Base-by-base conservation (phyloP, 106 monocot genomes). In the Apostasia ramifera region DNA sequence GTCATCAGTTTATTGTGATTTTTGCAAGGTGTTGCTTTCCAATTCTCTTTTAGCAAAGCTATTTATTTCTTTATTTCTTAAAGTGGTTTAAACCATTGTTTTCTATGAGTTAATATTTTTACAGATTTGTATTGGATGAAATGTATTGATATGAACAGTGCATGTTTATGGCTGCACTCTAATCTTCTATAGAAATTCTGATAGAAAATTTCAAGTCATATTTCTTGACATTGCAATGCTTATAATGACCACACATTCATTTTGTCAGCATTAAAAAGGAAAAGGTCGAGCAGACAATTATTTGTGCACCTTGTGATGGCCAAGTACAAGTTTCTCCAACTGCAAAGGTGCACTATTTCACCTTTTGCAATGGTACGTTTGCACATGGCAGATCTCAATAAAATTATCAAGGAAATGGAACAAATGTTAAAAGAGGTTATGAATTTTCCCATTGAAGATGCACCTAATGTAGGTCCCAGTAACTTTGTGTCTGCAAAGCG, bases 261-360 rank as follows among this genome's bases (percentile, higher is more conserved):
- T 41, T 41, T 59, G 1, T 8, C 8, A 62, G 62, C 44, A 44
- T 62, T 13, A 62, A n/a, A 13, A 62, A 41, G 62, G 45, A 62
- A 38, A 13, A 62, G n/a, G 44, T 38, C 62, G 45, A 62, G 14
- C 44, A 62, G 38, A 62, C 43, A n/a, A n/a, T 44, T 45, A 62
- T 3, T 44, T 45, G 44, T 44, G n/a, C 43, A 12, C 62, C 44
- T 62, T 13, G 2, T n/a, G 62, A 43, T 62, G 62, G 44, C 45
- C 62, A 62, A 10, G 9, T 40, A 3, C 62, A 62, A 62, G 62
- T 44, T 62, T 62, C 44, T 62, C 38, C 43, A 45, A 62, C 12
- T 44, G 45, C 11, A 44, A n/a, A 10, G 44, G 44, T 62, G 8
- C 62, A 62, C 3, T 11, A 45, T 39, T 45, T 62, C 13, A 3